Evolutionary conservation across 768 basidiomycete species (phyloP), one percentile per base, ranked within the genome.

Genomic region (Rhizopogon vesiculosus): DNA sequence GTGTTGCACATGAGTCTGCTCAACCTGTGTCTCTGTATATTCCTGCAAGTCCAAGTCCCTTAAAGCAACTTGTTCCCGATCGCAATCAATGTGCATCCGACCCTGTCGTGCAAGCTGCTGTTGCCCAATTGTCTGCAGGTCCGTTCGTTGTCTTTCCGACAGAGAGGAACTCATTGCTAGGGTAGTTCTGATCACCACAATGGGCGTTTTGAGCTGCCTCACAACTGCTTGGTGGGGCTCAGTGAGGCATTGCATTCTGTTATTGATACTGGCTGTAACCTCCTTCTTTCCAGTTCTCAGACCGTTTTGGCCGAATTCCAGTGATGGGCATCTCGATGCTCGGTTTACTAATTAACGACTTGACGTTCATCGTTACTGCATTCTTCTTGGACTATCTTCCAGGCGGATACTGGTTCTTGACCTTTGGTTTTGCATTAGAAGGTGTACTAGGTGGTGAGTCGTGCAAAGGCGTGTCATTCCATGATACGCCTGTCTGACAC

Each of bases 161-260:
- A 8, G 22, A 45, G 18, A 25, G 7, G 12, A 7, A 19, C 52
- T 53, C 42, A 45, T 49, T 45, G 16, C 41, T 3, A 5, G 9
- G 31, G 18, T 51, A 43, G 42, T 53, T 12, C 19, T 40, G 18
- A 33, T 22, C 0, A 75, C 85, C 3, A 74, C 78, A 9, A 83
- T 82, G 73, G 93, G 93, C 8, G 68, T 91, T 50, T 72, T 96
- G 35, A 79, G 83, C 35, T 89, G 89, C 58, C 64, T 94, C 33
- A 93, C 91, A 3, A 85, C 87, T 10, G 90, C 82, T 3, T 94
- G 85, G n/a, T n/a, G n/a, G n/a, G n/a, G n/a, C n/a, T n/a, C n/a
- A n/a, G n/a, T n/a, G n/a, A n/a, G n/a, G n/a, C 55, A 48, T 35
- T 56, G 33, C 41, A n/a, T 54, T 33, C 7, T 29, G 9, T n/a